phyloP scores from a whole-genome alignment of 495 filamentous ascomycete species.

The Barbatosphaeria neglecta region DNA sequence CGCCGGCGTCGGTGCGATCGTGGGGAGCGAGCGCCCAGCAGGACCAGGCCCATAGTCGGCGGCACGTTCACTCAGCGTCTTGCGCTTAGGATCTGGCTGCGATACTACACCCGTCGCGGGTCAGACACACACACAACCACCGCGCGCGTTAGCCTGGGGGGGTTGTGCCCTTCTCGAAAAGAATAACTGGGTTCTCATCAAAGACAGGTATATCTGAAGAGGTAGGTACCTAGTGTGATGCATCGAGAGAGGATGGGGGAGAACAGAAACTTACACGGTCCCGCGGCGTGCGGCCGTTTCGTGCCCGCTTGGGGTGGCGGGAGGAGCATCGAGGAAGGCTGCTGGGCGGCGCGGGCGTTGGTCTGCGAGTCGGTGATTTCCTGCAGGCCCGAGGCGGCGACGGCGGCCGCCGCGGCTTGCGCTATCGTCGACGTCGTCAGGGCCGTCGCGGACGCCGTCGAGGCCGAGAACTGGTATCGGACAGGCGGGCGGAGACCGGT shows the following conservation, averaged over 20 bases:
- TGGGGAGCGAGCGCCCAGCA: too few relatives aligned
- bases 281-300: conserved; percentile 29
- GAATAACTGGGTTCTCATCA: too few relatives aligned
- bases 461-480: conserved; percentile 2
- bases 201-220: too few relatives aligned
- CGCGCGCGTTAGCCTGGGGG: too few relatives aligned
- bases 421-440: neutral
- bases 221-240: too few relatives aligned
- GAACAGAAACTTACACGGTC: conserved; percentile 12
- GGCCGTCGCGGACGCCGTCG: conserved; percentile 1
- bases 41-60: conserved; percentile 32
- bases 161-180: too few relatives aligned
- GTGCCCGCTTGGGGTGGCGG: conserved; percentile 18
- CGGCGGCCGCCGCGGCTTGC: too few relatives aligned
- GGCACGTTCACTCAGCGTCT: conserved; percentile 45
- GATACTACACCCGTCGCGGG: conserved; percentile 12
- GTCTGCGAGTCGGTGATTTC: conserved; percentile 48
- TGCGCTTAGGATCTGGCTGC: conserved; percentile 45
- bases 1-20: too few relatives aligned
- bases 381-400: too few relatives aligned
- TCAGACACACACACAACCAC: conserved; percentile 7
- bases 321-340: conserved; percentile 28
- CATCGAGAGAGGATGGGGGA: too few relatives aligned
- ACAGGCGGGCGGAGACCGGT: conserved; percentile 9
- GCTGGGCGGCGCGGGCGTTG: conserved; percentile 59